These are phyloP conservation scores for Onygenales sp. DNA, from an alignment of 2,329 filamentous ascomycete genomes.

Conservation along the genomic window DNA sequence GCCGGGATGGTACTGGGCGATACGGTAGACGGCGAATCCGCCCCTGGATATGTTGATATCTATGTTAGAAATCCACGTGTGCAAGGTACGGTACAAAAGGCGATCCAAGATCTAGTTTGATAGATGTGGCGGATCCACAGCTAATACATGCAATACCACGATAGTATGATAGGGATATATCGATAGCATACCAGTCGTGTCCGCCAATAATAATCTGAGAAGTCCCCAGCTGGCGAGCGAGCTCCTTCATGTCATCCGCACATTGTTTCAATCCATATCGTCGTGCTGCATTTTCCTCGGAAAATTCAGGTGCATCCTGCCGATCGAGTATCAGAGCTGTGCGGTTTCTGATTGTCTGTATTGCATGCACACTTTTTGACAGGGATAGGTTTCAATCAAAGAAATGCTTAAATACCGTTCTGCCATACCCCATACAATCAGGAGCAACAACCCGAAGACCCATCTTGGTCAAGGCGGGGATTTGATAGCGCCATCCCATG, in stretches of 20 bases:
- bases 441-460: constrained; percentile 73
- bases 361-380: not conserved
- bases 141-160: too few relatives aligned
- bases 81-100: not conserved
- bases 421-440: constrained; percentile 79
- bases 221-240: constrained; percentile 51
- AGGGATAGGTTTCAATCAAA: not conserved
- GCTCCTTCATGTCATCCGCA: constrained; percentile 63
- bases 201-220: constrained; percentile 68
- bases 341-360: not conserved
- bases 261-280: constrained; percentile 62
- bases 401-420: constrained; percentile 44
- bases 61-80: not conserved
- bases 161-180: not conserved
- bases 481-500: constrained; percentile 83
- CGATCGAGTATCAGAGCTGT: not conserved
- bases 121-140: too few relatives aligned
- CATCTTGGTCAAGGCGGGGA: constrained; percentile 62
- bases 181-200: constrained; percentile 62
- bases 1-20: constrained; percentile 62
- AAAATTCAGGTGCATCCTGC: constrained; percentile 39
- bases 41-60: constrained; percentile 43
- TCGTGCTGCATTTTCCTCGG: constrained; percentile 50
- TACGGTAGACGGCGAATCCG: constrained; percentile 64
- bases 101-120: not conserved